A percentile compares a stretch with the other conserved stretches of the same genome.
These are phyloP conservation scores for Aspergillus tamarii DNA, from an alignment of 2,329 filamentous ascomycete genomes.

Conservation along the genomic window DNA sequence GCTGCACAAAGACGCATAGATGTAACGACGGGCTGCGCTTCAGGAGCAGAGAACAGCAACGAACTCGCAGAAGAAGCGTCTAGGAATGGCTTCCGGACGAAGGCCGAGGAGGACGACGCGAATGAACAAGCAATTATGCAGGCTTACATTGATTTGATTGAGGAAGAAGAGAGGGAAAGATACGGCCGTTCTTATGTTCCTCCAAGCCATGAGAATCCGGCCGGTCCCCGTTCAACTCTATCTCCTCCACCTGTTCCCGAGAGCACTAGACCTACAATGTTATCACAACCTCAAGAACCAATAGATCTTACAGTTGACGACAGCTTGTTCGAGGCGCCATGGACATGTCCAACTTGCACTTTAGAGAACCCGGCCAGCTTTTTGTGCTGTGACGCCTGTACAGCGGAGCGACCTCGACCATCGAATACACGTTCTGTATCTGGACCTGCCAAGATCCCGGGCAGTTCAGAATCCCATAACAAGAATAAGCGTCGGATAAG, in stretches of 20 bases:
- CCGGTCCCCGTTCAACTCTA: constrained; percentile 47
- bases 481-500: constrained; percentile 28
- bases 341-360: constrained; percentile 65
- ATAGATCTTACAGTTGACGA: constrained; percentile 29
- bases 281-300: constrained; percentile 10
- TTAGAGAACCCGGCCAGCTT: constrained; percentile 63
- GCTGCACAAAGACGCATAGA: constrained; percentile 71
- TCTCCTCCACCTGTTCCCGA: constrained; percentile 43
- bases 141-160: constrained; percentile 82
- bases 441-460: constrained; percentile 11
- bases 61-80: constrained; percentile 70
- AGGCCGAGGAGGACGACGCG: constrained; percentile 84
- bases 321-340: constrained; percentile 47
- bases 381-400: constrained; percentile 64
- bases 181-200: constrained; percentile 61
- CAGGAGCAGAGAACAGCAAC: constrained; percentile 66
- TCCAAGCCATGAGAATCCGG: constrained; percentile 57
- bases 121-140: constrained; percentile 86
- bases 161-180: constrained; percentile 71
- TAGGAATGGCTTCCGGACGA: constrained; percentile 75
- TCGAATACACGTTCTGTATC: constrained; percentile 21
- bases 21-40: constrained; percentile 74
- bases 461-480: constrained; percentile 12
- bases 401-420: constrained; percentile 54
- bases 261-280: constrained; percentile 26